Conservation (phyloP, 768 basidiomycete species). For the Hygrophorus russula region DNA sequence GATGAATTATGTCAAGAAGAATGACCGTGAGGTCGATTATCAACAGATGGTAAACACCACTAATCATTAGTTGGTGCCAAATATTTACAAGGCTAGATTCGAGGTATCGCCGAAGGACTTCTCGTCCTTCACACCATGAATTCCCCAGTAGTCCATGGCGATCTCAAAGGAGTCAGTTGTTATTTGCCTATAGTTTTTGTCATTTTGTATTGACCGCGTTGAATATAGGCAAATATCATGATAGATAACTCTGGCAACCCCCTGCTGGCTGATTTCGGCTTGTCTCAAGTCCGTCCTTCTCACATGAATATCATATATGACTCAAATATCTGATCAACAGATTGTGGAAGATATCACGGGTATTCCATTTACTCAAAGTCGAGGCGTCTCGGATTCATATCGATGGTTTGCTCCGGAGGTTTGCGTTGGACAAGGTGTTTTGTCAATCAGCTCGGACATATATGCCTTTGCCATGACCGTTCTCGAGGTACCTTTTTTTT, state of each 20-base stretch:
- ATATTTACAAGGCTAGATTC: slow-evolving; percentile 27
- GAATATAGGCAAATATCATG: slow-evolving; percentile 38
- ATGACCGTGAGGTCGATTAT: slow-evolving; percentile 30
- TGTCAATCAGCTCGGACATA: slow-evolving; percentile 38
- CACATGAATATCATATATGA: not conserved
- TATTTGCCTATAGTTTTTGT: too few relatives aligned
- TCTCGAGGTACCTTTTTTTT: slow-evolving; percentile 30
- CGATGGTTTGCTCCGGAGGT: slow-evolving; percentile 49
- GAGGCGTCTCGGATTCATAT: slow-evolving; percentile 33
- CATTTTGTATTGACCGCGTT: slow-evolving; percentile 8
- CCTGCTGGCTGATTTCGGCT: slow-evolving; percentile 45
- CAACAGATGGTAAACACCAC: too few relatives aligned
- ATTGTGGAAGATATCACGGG: slow-evolving; percentile 50
- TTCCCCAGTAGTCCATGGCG: slow-evolving; percentile 43
- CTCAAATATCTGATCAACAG: slow-evolving; percentile 23
- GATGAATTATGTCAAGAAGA: slow-evolving; percentile 31
- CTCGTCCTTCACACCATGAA: slow-evolving; percentile 37
- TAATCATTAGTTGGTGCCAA: slow-evolving; percentile 25
- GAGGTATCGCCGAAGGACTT: slow-evolving; percentile 33
- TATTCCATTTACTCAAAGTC: slow-evolving; percentile 44
- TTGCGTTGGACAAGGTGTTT: slow-evolving; percentile 33
- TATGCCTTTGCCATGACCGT: slow-evolving; percentile 50
- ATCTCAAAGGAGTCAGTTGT: slow-evolving; percentile 44
- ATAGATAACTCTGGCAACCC: slow-evolving; percentile 33
- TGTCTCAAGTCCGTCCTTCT: slow-evolving; percentile 30